These are phyloP conservation scores for Carpinus fangiana DNA, from an alignment of 306 rosid genomes.

Conservation along the genomic window DNA sequence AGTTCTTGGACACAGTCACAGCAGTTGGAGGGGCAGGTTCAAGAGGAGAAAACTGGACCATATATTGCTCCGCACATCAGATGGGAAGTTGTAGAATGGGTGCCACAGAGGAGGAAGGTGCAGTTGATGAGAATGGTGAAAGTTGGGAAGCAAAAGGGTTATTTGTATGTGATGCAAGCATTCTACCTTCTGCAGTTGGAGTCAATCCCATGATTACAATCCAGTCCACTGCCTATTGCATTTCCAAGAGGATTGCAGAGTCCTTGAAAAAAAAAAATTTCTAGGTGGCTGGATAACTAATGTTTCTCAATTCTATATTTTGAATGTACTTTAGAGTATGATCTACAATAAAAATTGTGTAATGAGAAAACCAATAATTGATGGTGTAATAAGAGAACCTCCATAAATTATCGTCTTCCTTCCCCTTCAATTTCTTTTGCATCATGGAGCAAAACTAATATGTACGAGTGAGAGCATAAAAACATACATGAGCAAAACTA, in stretches of 20 bases:
- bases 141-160: slow-evolving; percentile 91
- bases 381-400: neutral
- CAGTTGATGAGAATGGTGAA: slow-evolving; percentile 76
- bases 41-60: slow-evolving; percentile 56
- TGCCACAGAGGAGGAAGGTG: slow-evolving; percentile 61
- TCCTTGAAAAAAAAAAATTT: slow-evolving; percentile 36
- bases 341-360: neutral
- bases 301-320: neutral
- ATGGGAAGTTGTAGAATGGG: slow-evolving; percentile 87
- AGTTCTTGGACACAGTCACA: slow-evolving; percentile 61
- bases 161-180: slow-evolving; percentile 85
- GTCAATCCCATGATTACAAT: slow-evolving; percentile 97
- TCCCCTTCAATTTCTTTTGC: no score
- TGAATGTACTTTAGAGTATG: neutral
- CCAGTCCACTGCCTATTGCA: slow-evolving; percentile 79
- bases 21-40: slow-evolving; percentile 64
- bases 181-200: slow-evolving; percentile 83
- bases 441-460: no score
- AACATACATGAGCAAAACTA: no score
- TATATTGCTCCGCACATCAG: slow-evolving; percentile 71
- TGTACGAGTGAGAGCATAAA: no score
- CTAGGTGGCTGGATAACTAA: neutral
- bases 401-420: neutral
- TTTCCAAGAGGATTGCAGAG: slow-evolving; percentile 68
- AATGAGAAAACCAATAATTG: neutral